Base-by-base conservation (phyloP, 2,329 filamentous ascomycete genomes). In the Tympanopsis confertula region DNA sequence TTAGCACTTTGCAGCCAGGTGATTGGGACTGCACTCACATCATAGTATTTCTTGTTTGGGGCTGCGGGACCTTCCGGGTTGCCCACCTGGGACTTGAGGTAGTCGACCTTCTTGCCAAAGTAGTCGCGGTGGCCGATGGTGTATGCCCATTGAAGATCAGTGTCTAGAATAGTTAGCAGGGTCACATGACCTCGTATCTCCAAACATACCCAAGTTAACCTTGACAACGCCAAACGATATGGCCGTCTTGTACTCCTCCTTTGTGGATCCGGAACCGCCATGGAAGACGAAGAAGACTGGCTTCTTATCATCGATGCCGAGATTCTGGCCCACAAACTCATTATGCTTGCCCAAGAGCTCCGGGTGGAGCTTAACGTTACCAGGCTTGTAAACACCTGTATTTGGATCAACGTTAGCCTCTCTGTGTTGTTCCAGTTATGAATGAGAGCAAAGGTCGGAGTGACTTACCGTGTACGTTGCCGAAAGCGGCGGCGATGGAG, bases 51-150 rank as follows among this genome's bases (percentile, higher is more conserved):
- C 71, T 82, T 82, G 68, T 82, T 82, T 43, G 78, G 77, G 70
- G 82, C 82, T 61, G 82, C 78, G n/a, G 69, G 72, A 39, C 78
- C 78, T 2, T 82, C 77, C 38, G 78, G 78, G 65, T 82, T 82
- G 48, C 78, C 78, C 45, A 82, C 74, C 49, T 71, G 66, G 40
- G 58, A 64, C 62, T 65, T 58, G 47, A 82, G 54, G 65, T 82
- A 82, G 49, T 79, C 77, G 22, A 26, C 7, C 22, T 26, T 26
- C 7, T 7, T 10, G 7, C 7, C n/a, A n/a, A 26, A 26, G 22
- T 26, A 26, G 22, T 26, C 22, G 22, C 22, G 22, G 22, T 26
- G 22, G 7, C 22, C 22, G 22, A 26, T n/a, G 7, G n/a, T 26
- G 22, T 26, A 26, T 7, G 22, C 22, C 22, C 22, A 26, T n/a